Evolutionary conservation across 176 grass and related monocot genomes (phyloP), one percentile per base, ranked within the genome.

Genomic region (Cocos nucifera): DNA sequence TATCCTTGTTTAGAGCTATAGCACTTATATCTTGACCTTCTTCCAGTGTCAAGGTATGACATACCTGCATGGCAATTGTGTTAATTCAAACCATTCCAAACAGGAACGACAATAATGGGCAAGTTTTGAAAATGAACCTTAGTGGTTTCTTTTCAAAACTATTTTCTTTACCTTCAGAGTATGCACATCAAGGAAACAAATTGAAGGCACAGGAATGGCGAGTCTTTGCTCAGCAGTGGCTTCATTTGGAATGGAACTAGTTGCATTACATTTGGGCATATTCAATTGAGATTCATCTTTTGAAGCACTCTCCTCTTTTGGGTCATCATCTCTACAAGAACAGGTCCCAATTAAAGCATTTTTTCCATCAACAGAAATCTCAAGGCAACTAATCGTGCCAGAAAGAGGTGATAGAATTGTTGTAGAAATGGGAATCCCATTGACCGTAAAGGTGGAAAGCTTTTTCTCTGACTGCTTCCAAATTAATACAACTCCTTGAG

Each of bases 161-260:
- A 12, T n/a, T 78, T 30, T 30, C 28, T 30, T 30, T 85, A 92
- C 93, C 88, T 98, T 76, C 20, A 98, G 84, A 69, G 78, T 90
- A 71, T 86, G 84, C 63, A 98, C 76, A 81, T 98, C 76, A 76
- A 98, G 57, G 61, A 98, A 92, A 85, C 81, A 85, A 75, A 92
- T 69, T 28, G 93, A 98, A 73, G 93, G 93, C 70, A 88, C 73
- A 35, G 83, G 73, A 73, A 98, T 50, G 78, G 74, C 65, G 66
- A 80, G 78, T 20, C 24, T 53, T 17, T 57, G 63, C 66, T 83
- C 73, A 48, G 55, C 53, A 49, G 65, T 24, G 64, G 64, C 53
- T 61, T 60, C 69, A 65, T 68, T 17, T 39, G 28, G 35, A 44
- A 12, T 9, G 8, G 10, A 44, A 12, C 2, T 12, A 44, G 35